These are phyloP conservation scores for Neckera pumila DNA, from an alignment of 225 moss, liverwort and hornwort species.

Conservation along the genomic window DNA sequence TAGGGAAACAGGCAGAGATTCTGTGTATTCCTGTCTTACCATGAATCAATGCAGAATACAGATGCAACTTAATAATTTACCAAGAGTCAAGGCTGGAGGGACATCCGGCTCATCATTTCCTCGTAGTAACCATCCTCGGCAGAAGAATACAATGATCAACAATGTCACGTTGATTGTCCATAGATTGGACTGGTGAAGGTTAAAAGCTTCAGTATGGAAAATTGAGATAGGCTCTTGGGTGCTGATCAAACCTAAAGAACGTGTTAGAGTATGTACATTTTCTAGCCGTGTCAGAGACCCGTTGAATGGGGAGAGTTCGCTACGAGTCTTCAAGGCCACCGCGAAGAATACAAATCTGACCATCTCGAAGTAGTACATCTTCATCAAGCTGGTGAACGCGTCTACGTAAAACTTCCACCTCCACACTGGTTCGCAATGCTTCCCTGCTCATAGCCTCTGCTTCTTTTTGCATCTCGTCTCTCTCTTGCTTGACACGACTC, in stretches of 20 bases:
- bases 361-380: constrained; percentile 49
- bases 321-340: constrained; percentile 43
- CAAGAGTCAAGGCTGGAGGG: constrained; percentile 18
- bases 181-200: background rate
- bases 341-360: constrained; percentile 54
- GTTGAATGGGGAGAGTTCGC: background rate
- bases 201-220: background rate
- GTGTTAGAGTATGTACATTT: constrained; percentile 38
- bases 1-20: background rate
- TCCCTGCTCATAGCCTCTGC: constrained; percentile 54
- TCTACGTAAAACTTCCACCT: constrained; percentile 47
- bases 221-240: background rate
- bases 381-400: constrained; percentile 60
- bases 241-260: constrained; percentile 8
- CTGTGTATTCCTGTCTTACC: background rate
- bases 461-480: constrained; percentile 47
- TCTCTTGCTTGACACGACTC: constrained; percentile 22
- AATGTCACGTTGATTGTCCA: constrained; percentile 2
- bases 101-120: constrained; percentile 21
- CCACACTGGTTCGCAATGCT: constrained; percentile 44
- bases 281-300: background rate
- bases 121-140: background rate
- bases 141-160: constrained; percentile 15
- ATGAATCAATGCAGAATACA: constrained; percentile 4
- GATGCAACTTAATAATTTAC: constrained; percentile 1